Base-by-base conservation (phyloP, 73 alveolate genomes). In the Stentor coeruleus region DNA sequence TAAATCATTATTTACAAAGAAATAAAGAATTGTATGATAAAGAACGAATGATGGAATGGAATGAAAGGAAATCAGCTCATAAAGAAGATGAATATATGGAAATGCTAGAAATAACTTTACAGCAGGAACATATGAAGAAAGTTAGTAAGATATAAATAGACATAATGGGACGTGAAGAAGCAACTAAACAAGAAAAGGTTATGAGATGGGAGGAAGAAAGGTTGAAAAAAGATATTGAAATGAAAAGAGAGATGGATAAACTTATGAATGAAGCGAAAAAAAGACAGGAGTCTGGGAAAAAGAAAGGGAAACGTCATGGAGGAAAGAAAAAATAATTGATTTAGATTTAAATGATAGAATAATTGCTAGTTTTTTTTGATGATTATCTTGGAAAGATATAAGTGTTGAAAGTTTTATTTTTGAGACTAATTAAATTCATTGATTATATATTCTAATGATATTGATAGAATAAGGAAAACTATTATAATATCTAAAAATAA, bases 1-100 rank as follows among this genome's bases (percentile, higher is more conserved):
- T 87, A 3, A 58, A 85, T n/a, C 88, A 87, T 3, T 74, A 41
- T 73, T 59, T 87, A 20, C 74, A 77, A 77, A 89, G 91, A 82
- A 91, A 91, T 79, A 89, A 86, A 81, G 59, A 85, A 49, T 39
- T 41, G 3, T 87, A 87, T 38, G 92, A 87, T 76, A 85, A 75
- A 40, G 92, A 87, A 28, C 42, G 93, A 30, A 73, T 84, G 59
- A 74, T 79, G 36, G 93, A 87, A 59, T 87, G 88, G 79, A 39
- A 79, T 28, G 93, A 87, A 38, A 87, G 93, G 39, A 55, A 84
- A 39, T 58, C 86, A 59, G 59, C 83, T 42, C 38, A 88, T 37
- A 84, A 74, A 49, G 91, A 85, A 85, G 91, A 84, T 3, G 83
- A 75, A 75, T 36, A 75, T 38, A 75, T 15, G 0, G 37, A 39